Conservation (phyloP, 345 rosid genomes). For the Boechera stricta region DNA sequence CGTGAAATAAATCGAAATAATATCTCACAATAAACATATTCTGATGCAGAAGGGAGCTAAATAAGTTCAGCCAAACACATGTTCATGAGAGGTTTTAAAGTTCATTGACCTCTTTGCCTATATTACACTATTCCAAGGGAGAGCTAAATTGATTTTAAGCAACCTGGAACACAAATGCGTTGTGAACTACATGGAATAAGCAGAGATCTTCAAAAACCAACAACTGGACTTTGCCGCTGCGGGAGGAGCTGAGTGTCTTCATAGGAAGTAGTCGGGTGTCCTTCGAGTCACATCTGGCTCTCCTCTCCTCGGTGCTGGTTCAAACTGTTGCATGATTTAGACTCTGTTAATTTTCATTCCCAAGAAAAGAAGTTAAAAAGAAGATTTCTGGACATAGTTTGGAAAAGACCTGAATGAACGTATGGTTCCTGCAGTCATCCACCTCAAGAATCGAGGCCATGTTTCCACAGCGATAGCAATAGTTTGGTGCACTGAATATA, state of each 20-base stretch:
- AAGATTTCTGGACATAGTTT: constrained; percentile 13
- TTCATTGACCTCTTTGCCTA: constrained; percentile 43
- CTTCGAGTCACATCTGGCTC: constrained; percentile 98
- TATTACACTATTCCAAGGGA: constrained; percentile 44
- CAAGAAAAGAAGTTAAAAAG: neutral
- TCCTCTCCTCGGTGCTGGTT: constrained; percentile 99
- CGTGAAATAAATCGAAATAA: constrained; percentile 25
- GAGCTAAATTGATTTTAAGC: constrained; percentile 36
- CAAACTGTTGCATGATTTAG: constrained; percentile 63
- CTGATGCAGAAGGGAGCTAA: constrained; percentile 37
- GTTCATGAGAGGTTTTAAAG: constrained; percentile 28
- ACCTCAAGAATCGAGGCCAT: constrained; percentile 99
- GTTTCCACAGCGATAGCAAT: constrained; percentile 99
- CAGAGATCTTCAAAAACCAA: constrained; percentile 44
- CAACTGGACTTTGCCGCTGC: constrained; percentile 39
- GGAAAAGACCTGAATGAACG: constrained; percentile 86
- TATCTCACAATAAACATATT: constrained; percentile 36
- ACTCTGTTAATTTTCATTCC: neutral
- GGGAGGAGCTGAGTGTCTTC: constrained; percentile 37
- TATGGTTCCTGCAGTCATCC: constrained; percentile 86
- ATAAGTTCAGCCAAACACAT: constrained; percentile 41
- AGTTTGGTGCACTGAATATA: constrained; percentile 96
- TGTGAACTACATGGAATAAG: constrained; percentile 44
- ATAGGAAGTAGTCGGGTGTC: constrained; percentile 94
- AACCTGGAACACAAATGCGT: constrained; percentile 40